Evolutionary conservation across 2,329 filamentous ascomycete genomes (phyloP).

Genomic region (Alternaria triticina): DNA sequence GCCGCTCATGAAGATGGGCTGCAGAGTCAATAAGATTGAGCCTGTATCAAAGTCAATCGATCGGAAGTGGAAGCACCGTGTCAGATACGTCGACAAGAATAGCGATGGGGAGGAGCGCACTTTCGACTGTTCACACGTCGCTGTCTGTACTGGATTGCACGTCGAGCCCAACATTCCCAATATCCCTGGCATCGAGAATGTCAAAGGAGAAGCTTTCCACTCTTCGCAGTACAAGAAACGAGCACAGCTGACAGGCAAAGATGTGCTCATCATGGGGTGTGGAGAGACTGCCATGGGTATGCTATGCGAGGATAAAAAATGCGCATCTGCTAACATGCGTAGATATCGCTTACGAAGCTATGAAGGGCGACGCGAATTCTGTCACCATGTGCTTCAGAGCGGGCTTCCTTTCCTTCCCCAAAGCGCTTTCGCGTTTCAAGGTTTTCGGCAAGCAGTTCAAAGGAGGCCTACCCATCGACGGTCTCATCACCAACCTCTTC

Average conservation of each 20-base stretch:
- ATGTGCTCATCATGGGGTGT: conserved; percentile 40
- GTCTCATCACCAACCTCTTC: conserved; percentile 43
- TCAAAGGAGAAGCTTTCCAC: conserved; percentile 35
- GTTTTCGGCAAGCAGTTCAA: conserved; percentile 44
- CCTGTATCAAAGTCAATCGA: conserved; percentile 24
- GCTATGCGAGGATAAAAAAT: neutral
- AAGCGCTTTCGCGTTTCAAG: conserved; percentile 41
- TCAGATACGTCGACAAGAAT: conserved; percentile 30
- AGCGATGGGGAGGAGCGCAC: conserved; percentile 18
- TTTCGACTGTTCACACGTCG: conserved; percentile 40
- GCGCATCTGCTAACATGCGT: conserved; percentile 2
- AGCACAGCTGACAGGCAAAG: conserved; percentile 32
- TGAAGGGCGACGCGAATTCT: conserved; percentile 38
- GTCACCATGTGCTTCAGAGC: conserved; percentile 45
- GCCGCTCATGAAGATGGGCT: conserved; percentile 33
- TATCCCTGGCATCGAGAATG: conserved; percentile 38
- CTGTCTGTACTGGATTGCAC: conserved; percentile 40
- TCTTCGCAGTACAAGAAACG: conserved; percentile 40
- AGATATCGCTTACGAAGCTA: conserved; percentile 44
- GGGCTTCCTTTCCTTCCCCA: conserved; percentile 42
- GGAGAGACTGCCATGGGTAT: conserved; percentile 45
- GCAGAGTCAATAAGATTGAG: conserved; percentile 30
- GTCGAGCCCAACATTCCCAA: conserved; percentile 38
- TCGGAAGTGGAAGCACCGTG: conserved; percentile 35
- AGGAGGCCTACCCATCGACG: conserved; percentile 41